Evolutionary conservation across 768 basidiomycete species (phyloP), one percentile per base, ranked within the genome.

Genomic region (Podaxis sp.): DNA sequence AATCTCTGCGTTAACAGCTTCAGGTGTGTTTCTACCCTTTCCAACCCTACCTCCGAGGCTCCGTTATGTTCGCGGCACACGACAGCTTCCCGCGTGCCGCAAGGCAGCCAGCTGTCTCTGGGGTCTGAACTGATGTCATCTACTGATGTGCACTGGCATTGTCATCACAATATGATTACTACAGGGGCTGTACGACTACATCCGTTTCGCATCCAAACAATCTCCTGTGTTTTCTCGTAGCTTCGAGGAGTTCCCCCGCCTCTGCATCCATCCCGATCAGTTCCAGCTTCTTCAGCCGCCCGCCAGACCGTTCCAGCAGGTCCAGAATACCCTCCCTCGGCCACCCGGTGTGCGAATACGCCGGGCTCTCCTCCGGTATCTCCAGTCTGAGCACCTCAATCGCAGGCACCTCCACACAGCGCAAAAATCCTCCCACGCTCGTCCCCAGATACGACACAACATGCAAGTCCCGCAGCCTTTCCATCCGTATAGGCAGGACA

Each of bases 311-410:
- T 28, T 67, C 68, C 12, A 69, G 66, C 20, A 72, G 64, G 1
- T 69, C 66, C 37, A 64, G 41, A 20, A 68, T 64, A 11, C 56
- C 46, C 11, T 36, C 38, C 38, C 64, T 66, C 15, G 72, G 72
- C 68, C 69, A 71, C 30, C 63, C 63, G 24, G 60, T 65, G 10
- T 66, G 53, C 13, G 66, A 69, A 24, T 64, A 70, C 13, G 59
- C 66, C 4, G 69, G 69, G 30, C 69, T 69, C 40, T 69, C 68
- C 26, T 65, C 63, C 3, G 72, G 67, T 12, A 73, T 63, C 37
- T 65, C 64, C 48, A 73, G 66, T 0, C 59, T 59, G 6, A 73
- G 56, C 22, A 67, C 56, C 26, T 60, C 51, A 2, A 73, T 60
- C 13, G 66, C 67, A 15, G 70, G 72, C 3, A 70, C 56, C 50